A percentile compares a stretch with the other conserved stretches of the same genome.
Conservation (phyloP, 1,284 basidiomycete species). For the Ganoderma leucocontextum region DNA sequence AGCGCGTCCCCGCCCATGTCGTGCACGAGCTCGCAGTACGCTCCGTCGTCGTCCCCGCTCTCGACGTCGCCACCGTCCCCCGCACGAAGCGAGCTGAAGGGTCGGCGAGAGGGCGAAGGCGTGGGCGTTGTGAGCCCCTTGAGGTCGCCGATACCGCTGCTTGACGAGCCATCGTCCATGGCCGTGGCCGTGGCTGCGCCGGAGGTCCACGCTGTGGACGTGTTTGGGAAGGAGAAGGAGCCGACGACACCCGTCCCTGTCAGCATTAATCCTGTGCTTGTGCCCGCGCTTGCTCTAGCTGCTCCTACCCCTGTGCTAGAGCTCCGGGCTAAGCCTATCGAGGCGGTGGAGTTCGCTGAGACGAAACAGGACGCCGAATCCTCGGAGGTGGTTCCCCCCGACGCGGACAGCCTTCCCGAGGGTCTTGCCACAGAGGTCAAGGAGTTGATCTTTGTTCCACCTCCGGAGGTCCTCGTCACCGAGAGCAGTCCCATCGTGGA, state of each 20-base stretch:
- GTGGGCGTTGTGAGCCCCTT: slow-evolving; percentile 24
- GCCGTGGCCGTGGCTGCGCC: background rate
- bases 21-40: slow-evolving; percentile 46
- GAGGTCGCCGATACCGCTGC: slow-evolving; percentile 20
- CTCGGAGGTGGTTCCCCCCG: background rate
- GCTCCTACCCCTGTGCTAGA: background rate
- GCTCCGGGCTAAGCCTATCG: background rate
- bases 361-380: background rate
- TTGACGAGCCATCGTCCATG: slow-evolving; percentile 14
- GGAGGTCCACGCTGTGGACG: slow-evolving; percentile 3
- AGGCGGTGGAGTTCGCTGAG: background rate
- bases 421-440: background rate
- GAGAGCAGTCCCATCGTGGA: slow-evolving; percentile 14
- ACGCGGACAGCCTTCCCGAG: background rate
- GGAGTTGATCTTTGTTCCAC: background rate
- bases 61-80: slow-evolving; percentile 47
- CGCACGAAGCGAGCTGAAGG: slow-evolving; percentile 35
- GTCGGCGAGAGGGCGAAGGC: background rate
- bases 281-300: background rate
- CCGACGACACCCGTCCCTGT: slow-evolving; percentile 17
- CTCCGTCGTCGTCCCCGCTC: slow-evolving; percentile 42
- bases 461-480: slow-evolving; percentile 13
- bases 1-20: slow-evolving; percentile 47
- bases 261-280: background rate
- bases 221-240: slow-evolving; percentile 12